Conservation (phyloP, 306 rosid species). For the Canavalia gladiata region DNA sequence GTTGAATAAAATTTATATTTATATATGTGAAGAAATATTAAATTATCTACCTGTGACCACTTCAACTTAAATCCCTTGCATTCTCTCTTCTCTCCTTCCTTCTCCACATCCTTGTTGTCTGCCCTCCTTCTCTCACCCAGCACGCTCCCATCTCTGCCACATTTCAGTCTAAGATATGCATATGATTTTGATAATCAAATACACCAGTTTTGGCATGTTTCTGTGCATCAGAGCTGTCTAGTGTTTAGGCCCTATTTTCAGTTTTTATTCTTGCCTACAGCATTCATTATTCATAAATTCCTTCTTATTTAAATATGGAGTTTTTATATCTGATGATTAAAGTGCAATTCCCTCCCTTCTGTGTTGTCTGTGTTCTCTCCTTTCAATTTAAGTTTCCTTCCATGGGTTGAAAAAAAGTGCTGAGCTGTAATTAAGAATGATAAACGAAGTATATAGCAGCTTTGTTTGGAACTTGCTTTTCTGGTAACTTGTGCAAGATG, state of each 20-base stretch:
- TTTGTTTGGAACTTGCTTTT: conserved; percentile 13
- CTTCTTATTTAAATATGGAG: conserved; percentile 6
- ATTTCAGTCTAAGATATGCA: not conserved
- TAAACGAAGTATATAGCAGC: not conserved
- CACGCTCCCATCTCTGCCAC: not conserved
- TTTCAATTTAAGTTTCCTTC: conserved; percentile 19
- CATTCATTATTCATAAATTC: conserved; percentile 10
- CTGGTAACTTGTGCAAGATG: conserved; percentile 13
- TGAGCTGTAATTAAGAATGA: conserved; percentile 24
- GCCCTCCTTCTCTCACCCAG: not conserved
- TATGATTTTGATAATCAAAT: not conserved
- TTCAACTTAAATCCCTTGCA: not conserved
- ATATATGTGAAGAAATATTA: not conserved
- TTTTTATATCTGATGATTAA: conserved; percentile 8
- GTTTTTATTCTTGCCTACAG: not conserved
- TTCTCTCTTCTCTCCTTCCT: not conserved
- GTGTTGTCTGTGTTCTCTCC: conserved; percentile 14
- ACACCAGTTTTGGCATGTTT: not conserved
- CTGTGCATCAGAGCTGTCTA: not conserved
- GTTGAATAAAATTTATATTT: not conserved
- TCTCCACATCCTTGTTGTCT: conserved; percentile 11
- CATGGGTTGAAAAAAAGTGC: conserved; percentile 7
- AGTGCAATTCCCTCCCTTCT: too few relatives aligned
- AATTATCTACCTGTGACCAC: not conserved
- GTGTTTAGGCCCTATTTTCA: not conserved